phyloP scores from a whole-genome alignment of 140 eudicot genomes.

The Flaveria floridana region DNA sequence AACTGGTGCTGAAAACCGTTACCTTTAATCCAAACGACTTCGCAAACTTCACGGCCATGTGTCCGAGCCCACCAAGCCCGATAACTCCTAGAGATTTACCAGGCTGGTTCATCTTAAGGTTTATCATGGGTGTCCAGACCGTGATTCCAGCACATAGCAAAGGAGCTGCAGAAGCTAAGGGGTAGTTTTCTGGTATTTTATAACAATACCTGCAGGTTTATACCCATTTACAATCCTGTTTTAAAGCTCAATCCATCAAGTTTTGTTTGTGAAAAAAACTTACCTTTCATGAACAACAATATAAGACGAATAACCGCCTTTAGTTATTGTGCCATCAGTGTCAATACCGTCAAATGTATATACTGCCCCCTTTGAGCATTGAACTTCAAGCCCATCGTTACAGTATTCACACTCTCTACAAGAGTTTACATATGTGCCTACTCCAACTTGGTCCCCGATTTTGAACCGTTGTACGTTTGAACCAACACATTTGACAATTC shows the following conservation, averaged over 20 bases:
- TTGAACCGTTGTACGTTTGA: constrained; percentile 57
- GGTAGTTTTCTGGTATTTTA: constrained; percentile 46
- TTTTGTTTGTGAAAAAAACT: neutral
- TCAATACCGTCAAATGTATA: constrained; percentile 72
- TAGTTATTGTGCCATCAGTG: constrained; percentile 73
- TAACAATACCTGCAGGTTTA: constrained; percentile 43
- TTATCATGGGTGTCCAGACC: constrained; percentile 58
- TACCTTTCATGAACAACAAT: constrained; percentile 88
- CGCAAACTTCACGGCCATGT: constrained; percentile 59
- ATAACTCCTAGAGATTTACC: constrained; percentile 55
- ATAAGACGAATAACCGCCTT: constrained; percentile 81
- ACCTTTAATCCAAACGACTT: constrained; percentile 57
- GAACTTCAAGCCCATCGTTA: constrained; percentile 57
- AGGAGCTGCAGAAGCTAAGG: constrained; percentile 54
- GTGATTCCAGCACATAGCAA: constrained; percentile 61
- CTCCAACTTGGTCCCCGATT: constrained; percentile 77
- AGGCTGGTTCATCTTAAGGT: constrained; percentile 49
- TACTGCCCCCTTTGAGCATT: constrained; percentile 63
- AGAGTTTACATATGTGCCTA: constrained; percentile 87
- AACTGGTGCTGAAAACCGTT: constrained; percentile 49
- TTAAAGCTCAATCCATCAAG: neutral
- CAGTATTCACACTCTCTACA: constrained; percentile 87
- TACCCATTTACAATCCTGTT: neutral
- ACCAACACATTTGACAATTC: constrained; percentile 71
- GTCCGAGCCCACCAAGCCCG: constrained; percentile 64